phyloP scores from a whole-genome alignment of 768 basidiomycete species.

The Tulasnella sp. region DNA sequence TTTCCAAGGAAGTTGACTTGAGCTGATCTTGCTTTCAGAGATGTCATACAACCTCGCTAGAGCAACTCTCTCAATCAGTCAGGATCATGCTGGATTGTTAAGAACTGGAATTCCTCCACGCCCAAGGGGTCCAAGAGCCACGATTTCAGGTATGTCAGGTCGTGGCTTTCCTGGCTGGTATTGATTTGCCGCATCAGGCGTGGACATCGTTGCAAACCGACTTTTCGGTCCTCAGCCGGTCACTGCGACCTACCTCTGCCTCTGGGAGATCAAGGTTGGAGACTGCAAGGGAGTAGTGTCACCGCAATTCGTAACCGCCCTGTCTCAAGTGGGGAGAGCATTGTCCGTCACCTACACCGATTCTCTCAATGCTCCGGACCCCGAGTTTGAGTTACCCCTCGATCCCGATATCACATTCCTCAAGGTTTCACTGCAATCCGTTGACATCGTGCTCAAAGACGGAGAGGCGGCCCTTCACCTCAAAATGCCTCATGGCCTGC shows the following conservation, averaged over 20 bases:
- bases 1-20: not conserved
- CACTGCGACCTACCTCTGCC: constrained; percentile 78
- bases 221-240: constrained; percentile 84
- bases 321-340: constrained; percentile 47
- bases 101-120: not conserved
- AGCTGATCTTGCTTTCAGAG: constrained; percentile 39
- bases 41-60: constrained; percentile 68
- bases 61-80: constrained; percentile 45
- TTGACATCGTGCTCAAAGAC: constrained; percentile 52
- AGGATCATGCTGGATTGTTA: constrained; percentile 32
- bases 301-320: constrained; percentile 43
- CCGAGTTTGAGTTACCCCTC: constrained; percentile 48
- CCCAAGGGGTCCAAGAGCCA: constrained; percentile 18
- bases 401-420: constrained; percentile 89
- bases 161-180: not conserved
- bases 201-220: constrained; percentile 74
- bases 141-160: constrained; percentile 42
- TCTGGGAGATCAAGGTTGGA: constrained; percentile 85
- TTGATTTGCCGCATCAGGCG: constrained; percentile 36
- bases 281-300: constrained; percentile 49
- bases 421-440: constrained; percentile 49
- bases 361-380: constrained; percentile 69
- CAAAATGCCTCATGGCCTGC: constrained; percentile 50
- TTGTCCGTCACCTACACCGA: constrained; percentile 71
- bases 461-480: constrained; percentile 49